Conservation (phyloP, 148 eudicot genomes). For the Amaranthus palmeri region DNA sequence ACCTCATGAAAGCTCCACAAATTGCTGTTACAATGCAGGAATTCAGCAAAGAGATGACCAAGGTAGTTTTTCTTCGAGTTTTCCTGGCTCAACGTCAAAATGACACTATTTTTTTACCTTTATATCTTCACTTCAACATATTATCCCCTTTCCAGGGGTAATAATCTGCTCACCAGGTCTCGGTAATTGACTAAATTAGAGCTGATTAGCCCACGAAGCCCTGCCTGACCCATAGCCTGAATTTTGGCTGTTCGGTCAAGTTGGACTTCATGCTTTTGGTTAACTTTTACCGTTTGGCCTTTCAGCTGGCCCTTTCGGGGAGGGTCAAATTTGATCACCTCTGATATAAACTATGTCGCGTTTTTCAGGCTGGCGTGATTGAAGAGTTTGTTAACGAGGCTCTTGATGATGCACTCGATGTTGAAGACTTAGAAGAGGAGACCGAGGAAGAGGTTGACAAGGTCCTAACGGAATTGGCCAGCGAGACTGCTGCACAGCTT, state of each 20-base stretch:
- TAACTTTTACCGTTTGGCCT: too few species aligned
- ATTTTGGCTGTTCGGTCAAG: too few species aligned
- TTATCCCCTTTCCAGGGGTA: neutral
- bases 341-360: too few species aligned
- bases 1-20: slow-evolving; percentile 96
- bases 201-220: too few species aligned
- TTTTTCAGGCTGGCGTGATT: slow-evolving; percentile 74
- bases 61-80: slow-evolving; percentile 42
- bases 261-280: too few species aligned
- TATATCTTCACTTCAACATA: neutral
- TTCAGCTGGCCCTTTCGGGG: too few species aligned
- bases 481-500: slow-evolving; percentile 93
- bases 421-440: slow-evolving; percentile 94
- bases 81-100: neutral
- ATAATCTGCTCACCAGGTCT: neutral
- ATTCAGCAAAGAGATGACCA: slow-evolving; percentile 95
- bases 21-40: slow-evolving; percentile 92
- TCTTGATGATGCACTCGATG: slow-evolving; percentile 73
- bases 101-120: neutral
- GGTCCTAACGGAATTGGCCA: slow-evolving; percentile 85
- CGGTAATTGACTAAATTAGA: too few species aligned
- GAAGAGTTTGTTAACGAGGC: slow-evolving; percentile 90
- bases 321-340: too few species aligned
- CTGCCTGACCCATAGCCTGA: too few species aligned
- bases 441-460: slow-evolving; percentile 93